Conservation (phyloP, 192 early-diverging fungal species). For the Allomyces javanicus region DNA sequence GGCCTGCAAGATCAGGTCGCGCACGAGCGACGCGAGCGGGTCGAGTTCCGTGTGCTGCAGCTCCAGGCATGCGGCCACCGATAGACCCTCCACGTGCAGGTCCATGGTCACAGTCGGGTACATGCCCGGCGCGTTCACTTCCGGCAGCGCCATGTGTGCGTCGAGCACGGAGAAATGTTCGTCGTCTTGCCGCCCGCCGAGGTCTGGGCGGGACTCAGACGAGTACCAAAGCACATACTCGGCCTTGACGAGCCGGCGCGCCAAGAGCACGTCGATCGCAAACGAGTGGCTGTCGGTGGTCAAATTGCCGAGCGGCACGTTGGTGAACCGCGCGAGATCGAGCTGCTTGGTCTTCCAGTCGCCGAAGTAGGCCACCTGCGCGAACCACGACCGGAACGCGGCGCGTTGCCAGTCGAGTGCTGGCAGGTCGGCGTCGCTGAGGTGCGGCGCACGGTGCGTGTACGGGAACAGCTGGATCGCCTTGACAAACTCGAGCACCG, state of each 20-base stretch:
- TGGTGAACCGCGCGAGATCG: conserved; percentile 52
- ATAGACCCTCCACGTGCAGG: conserved; percentile 56
- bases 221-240: conserved; percentile 89
- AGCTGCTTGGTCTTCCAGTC: conserved; percentile 54
- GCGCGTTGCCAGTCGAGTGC: conserved; percentile 70
- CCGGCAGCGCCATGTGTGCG: conserved; percentile 38
- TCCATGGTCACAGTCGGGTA: conserved; percentile 71
- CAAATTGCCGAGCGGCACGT: conserved; percentile 83
- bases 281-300: conserved; percentile 55
- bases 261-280: conserved; percentile 65
- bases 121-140: conserved; percentile 53
- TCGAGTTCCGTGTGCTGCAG: not conserved
- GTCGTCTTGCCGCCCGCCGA: conserved; percentile 71
- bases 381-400: conserved; percentile 47
- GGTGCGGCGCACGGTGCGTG: conserved; percentile 44
- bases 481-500: not conserved
- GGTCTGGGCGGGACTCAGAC: conserved; percentile 49
- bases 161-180: conserved; percentile 34
- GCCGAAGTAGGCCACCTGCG: conserved; percentile 51
- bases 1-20: conserved; percentile 15
- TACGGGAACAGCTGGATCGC: conserved; percentile 48
- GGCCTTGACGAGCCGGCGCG: conserved; percentile 48
- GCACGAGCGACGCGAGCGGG: not conserved
- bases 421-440: conserved; percentile 48
- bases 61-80: conserved; percentile 31